phyloP scores from a whole-genome alignment of 2,329 filamentous ascomycete genomes.

The Pleurostoma richardsiae region DNA sequence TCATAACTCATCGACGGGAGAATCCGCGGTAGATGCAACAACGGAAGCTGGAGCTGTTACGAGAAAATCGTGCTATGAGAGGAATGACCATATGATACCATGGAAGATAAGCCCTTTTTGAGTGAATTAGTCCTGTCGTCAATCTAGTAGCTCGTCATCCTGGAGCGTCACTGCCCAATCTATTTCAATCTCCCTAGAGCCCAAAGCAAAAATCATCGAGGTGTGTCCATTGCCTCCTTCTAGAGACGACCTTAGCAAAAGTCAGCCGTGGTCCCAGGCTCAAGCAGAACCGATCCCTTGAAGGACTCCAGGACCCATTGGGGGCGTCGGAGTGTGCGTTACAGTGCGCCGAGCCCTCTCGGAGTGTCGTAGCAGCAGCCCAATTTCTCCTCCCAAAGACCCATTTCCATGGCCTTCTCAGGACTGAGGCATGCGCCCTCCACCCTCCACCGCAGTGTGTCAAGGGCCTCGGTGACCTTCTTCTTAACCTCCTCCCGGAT shows the following conservation, averaged over 20 bases:
- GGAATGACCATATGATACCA: neutral
- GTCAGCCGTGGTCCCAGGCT: neutral
- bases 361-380: constrained; percentile 9
- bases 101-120: neutral
- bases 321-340: no score
- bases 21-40: constrained; percentile 1
- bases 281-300: neutral
- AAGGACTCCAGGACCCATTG: no score
- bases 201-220: no score
- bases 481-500: constrained; percentile 10
- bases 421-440: constrained; percentile 12
- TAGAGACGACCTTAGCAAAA: neutral
- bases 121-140: no score
- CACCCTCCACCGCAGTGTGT: constrained; percentile 14
- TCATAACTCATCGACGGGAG: constrained; percentile 11
- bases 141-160: no score
- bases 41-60: neutral
- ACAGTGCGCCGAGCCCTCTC: neutral
- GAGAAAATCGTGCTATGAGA: neutral
- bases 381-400: constrained; percentile 13
- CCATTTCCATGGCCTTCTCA: constrained; percentile 9
- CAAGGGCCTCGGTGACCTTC: constrained; percentile 3
- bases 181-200: no score
- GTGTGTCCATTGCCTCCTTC: no score
- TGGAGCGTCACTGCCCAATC: no score